Percentiles rank a stretch among this genome's conserved stretches.
These are phyloP conservation scores for Paraphoma chrysanthemicola DNA, from an alignment of 2,329 filamentous ascomycete genomes.

Conservation along the genomic window DNA sequence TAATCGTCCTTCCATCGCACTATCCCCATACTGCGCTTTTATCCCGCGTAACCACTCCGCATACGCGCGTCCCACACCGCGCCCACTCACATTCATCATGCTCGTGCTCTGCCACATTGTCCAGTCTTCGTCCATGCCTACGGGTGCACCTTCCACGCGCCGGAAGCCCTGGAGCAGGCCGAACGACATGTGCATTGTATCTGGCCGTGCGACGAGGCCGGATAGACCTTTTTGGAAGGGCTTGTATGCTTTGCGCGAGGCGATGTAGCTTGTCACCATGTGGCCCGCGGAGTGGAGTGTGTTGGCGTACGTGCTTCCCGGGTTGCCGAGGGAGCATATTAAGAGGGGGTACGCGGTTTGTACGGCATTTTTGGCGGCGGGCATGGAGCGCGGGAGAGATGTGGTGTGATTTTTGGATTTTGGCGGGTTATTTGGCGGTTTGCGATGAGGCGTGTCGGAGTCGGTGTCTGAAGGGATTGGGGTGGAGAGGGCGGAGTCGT, in stretches of 20 bases:
- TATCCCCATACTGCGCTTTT: constrained; percentile 7
- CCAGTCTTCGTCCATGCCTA: constrained; percentile 50
- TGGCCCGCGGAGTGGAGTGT: constrained; percentile 91
- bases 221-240: constrained; percentile 39
- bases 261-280: constrained; percentile 65
- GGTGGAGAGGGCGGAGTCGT: constrained; percentile 17
- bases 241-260: constrained; percentile 31
- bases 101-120: constrained; percentile 77
- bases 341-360: constrained; percentile 63
- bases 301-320: constrained; percentile 68
- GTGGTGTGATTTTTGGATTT: constrained; percentile 3
- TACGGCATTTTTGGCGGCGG: constrained; percentile 26
- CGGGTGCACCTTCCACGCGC: constrained; percentile 7
- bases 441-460: constrained; percentile 17
- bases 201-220: constrained; percentile 37
- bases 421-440: constrained; percentile 23
- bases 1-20: constrained; percentile 56
- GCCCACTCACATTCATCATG: constrained; percentile 85
- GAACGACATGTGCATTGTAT: constrained; percentile 44
- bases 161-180: constrained; percentile 54
- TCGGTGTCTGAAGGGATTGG: constrained; percentile 30
- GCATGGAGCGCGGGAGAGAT: constrained; percentile 7
- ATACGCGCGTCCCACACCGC: constrained; percentile 72
- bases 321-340: constrained; percentile 88
- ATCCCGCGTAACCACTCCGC: constrained; percentile 53